Evolutionary conservation across 1,139 yeast species (phyloP), one percentile per base, ranked within the genome.

Genomic region (Kluyveromyces sp.): DNA sequence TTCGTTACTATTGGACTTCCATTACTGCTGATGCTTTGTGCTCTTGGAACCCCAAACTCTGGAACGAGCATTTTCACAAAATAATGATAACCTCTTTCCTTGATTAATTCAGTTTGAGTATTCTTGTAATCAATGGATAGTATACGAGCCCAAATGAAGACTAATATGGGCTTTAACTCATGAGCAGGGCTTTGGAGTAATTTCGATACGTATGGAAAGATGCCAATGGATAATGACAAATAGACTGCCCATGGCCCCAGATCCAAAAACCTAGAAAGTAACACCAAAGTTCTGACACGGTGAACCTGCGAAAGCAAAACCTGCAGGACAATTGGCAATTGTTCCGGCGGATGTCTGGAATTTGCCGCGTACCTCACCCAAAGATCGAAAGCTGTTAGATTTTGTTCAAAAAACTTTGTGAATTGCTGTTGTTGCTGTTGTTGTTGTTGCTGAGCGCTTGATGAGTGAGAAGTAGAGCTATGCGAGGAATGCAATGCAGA

Each of bases 211-310:
- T 94, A 94, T 0, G 98, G 97, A 65, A 92, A 92, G 31, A 92
- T 92, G 22, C 98, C 97, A 55, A 92, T 89, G 3, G 96, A 85
- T 32, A 92, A 69, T 0, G 97, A 94, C 35, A 89, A 69, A 55
- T 88, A 87, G 0, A 92, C 98, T 0, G 98, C 97, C 94, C 96
- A 87, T 0, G 98, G 96, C 0, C 99, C 99, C 36, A 92, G 68
- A 63, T 92, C 98, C 35, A 92, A 70, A 60, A 89, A 92, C 52
- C 86, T 78, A 2, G 95, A 83, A 9, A 94, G 69, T 46, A 94
- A 64, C 31, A 87, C 85, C 42, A 92, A 69, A 0, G 99, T 98
- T 28, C 97, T 68, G 12, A 92, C 74, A 49, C 98, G 75, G 64
- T 92, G 98, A 0, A 88, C 95, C 61, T 94, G 99, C 0, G 97